phyloP scores from a whole-genome alignment of 2,329 filamentous ascomycete genomes.

The Ambrosiella xylebori region DNA sequence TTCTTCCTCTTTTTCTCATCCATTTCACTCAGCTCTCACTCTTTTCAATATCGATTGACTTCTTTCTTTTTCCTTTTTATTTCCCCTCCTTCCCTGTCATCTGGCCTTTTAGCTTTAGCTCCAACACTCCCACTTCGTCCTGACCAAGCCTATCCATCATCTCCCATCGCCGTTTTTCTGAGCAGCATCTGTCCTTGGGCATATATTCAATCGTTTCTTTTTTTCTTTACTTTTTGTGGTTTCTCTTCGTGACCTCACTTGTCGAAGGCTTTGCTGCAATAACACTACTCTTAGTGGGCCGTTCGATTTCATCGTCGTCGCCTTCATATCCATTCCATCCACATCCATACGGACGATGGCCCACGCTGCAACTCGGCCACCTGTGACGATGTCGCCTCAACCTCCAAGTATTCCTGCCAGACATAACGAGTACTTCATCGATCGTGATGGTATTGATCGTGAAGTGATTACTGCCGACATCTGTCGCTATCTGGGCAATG shows the following conservation, averaged over 20 bases:
- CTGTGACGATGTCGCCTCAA: slow-evolving; percentile 5
- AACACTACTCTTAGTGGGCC: neutral
- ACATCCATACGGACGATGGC: neutral
- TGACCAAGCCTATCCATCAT: neutral
- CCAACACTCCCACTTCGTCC: neutral
- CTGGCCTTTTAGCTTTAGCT: neutral
- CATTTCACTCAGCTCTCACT: neutral
- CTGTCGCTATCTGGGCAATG: slow-evolving; percentile 68
- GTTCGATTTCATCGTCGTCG: neutral
- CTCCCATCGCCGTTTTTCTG: neutral
- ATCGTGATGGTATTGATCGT: slow-evolving; percentile 13
- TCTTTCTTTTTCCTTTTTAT: neutral
- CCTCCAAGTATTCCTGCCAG: slow-evolving; percentile 6
- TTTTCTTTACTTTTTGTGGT: neutral
- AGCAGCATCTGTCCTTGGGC: neutral
- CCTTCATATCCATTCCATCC: neutral
- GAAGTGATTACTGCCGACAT: slow-evolving; percentile 75
- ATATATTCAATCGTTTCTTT: neutral
- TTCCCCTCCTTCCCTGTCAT: neutral
- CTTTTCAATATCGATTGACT: neutral
- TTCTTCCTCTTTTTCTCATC: slow-evolving; percentile 5
- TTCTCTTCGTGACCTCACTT: neutral
- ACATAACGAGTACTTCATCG: slow-evolving; percentile 12
- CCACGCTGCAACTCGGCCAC: slow-evolving; percentile 7
- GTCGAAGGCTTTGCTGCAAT: neutral